Evolutionary conservation across 202 grass and related monocot species (phyloP), one percentile per base, ranked within the genome.

Genomic region (Setaria italica): DNA sequence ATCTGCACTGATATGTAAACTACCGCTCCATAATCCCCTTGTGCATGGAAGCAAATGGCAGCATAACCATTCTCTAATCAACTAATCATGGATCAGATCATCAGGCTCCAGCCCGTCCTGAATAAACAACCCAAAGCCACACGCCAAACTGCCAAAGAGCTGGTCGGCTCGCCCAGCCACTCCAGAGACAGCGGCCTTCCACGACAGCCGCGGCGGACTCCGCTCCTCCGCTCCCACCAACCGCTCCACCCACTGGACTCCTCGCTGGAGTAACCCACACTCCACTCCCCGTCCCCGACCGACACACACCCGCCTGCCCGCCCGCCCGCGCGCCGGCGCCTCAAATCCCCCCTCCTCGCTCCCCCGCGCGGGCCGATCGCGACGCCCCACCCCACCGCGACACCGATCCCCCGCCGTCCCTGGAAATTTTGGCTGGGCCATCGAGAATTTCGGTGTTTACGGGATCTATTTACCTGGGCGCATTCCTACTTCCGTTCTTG

Each of bases 351-450:
- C 9, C 42, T 14, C 19, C 54, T 58, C 11, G 2, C 64, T 58
- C n/a, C 74, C 37, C 74, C 51, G 49, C 80, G 68, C 74, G 20
- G 35, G 74, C 80, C 69, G 89, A 90, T 87, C 85, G 89, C 76
- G 85, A 87, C 85, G 46, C 76, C 45, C 47, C 89, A 90, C 85
- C 85, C 29, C 85, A 84, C 76, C 19, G 72, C 72, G 83, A 89
- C 83, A 72, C 72, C 83, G 88, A 89, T 82, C 83, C 14, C 70
- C 56, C 72, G 60, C 70, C 56, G 64, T 50, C 59, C 86, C 79
- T n/a, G n/a, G n/a, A n/a, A n/a, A n/a, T n/a, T n/a, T n/a, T n/a
- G n/a, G n/a, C n/a, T n/a, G n/a, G n/a, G n/a, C n/a, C n/a, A n/a
- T n/a, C n/a, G n/a, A n/a, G n/a, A n/a, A n/a, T n/a, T n/a, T n/a